Evolutionary conservation across 805 yeast species (phyloP).

Genomic region (Starmerella lactis-condensi): DNA sequence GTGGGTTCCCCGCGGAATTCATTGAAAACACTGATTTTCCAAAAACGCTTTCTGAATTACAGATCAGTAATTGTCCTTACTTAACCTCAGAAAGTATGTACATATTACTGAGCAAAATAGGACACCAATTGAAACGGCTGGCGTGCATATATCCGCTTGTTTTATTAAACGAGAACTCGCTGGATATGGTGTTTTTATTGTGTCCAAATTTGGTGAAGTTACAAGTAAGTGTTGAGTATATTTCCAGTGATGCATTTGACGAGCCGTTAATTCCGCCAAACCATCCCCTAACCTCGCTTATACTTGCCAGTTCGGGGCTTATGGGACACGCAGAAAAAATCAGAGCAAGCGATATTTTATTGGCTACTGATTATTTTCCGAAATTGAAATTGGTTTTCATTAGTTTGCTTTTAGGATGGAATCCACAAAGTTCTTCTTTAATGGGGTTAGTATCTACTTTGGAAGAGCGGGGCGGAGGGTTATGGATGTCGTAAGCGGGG

Average conservation of each 20-base stretch:
- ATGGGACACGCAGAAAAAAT: conserved; percentile 66
- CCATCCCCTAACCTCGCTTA: conserved; percentile 41
- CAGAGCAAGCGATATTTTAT: conserved; percentile 73
- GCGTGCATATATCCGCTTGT: conserved; percentile 82
- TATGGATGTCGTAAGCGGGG: conserved; percentile 12
- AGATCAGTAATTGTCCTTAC: conserved; percentile 75
- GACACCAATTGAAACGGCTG: conserved; percentile 42
- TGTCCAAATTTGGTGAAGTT: conserved; percentile 56
- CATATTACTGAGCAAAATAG: conserved; percentile 42
- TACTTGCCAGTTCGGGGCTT: conserved; percentile 66
- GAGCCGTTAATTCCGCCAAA: conserved; percentile 20
- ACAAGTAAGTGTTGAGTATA: conserved; percentile 64
- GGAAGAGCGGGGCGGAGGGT: conserved; percentile 58
- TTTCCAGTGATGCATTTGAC: conserved; percentile 31
- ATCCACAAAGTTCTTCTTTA: conserved; percentile 35
- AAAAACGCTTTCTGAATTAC: conserved; percentile 43
- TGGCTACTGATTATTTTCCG: conserved; percentile 73
- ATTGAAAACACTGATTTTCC: conserved; percentile 58
- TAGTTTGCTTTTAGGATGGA: conserved; percentile 73
- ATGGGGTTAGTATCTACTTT: conserved; percentile 46
- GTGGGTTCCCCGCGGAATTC: conserved; percentile 76
- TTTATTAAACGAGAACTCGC: conserved; percentile 42
- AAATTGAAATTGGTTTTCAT: conserved; percentile 42
- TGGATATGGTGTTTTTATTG: conserved; percentile 53
- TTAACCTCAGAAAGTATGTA: conserved; percentile 48